These are phyloP conservation scores for Stephania yunnanensis DNA, from an alignment of 164 flowering plant species.

Conservation along the genomic window DNA sequence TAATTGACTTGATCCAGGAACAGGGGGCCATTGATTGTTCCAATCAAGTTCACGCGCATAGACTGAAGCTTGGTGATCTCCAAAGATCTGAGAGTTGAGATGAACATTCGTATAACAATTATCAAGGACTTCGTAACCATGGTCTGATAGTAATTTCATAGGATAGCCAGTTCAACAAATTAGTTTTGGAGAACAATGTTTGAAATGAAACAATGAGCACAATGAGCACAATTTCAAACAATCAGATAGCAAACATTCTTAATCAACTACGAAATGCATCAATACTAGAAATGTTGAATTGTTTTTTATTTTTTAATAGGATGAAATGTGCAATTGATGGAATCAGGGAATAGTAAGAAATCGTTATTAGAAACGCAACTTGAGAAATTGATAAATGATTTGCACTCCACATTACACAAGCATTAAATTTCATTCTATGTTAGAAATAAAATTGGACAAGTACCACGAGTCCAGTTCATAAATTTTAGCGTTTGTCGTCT, in stretches of 20 bases:
- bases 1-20: conserved; percentile 12
- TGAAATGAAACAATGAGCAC: background rate
- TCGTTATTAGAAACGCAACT: background rate
- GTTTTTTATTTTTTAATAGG: no score
- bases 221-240: background rate
- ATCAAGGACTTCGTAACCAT: conserved; percentile 54
- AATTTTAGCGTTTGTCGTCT: background rate
- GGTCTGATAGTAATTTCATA: conserved; percentile 36
- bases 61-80: conserved; percentile 31
- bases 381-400: background rate
- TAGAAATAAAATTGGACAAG: background rate
- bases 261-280: background rate
- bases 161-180: conserved; percentile 5
- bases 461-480: background rate
- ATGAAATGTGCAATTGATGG: background rate
- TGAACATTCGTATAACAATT: conserved; percentile 66
- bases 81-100: conserved; percentile 46
- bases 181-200: background rate
- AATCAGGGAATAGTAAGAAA: background rate
- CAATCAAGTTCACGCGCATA: conserved; percentile 86
- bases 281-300: background rate
- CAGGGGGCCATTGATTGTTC: conserved; percentile 70
- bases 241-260: conserved; percentile 2
- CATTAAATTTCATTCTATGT: background rate
- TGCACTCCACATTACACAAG: background rate